Percentiles rank a stretch among this genome's conserved stretches.
These are phyloP conservation scores for Gyrodon lividus DNA, from an alignment of 768 basidiomycete genomes.

Conservation along the genomic window DNA sequence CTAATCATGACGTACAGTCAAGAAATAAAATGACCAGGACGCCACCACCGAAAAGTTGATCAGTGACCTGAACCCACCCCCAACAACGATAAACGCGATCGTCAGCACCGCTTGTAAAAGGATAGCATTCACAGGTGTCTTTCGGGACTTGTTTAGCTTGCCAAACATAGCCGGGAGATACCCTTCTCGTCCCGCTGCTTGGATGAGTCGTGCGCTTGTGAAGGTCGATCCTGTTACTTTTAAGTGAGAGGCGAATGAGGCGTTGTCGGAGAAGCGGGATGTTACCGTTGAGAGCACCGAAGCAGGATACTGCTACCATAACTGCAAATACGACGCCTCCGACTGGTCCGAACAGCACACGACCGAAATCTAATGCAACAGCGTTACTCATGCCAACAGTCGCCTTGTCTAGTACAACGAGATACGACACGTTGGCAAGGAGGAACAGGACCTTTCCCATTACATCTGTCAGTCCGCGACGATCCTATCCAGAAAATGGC, in stretches of 20 bases:
- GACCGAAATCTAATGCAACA: constrained; percentile 90
- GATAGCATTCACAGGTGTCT: constrained; percentile 89
- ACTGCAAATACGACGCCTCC: constrained; percentile 86
- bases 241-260: constrained; percentile 5
- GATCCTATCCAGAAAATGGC: constrained; percentile 18
- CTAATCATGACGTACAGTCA: constrained; percentile 60
- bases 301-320: constrained; percentile 92
- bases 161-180: constrained; percentile 87
- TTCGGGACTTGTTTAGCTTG: constrained; percentile 65
- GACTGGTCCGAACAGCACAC: constrained; percentile 78
- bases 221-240: constrained; percentile 56
- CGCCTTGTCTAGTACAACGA: constrained; percentile 83
- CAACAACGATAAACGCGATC: constrained; percentile 74
- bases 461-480: constrained; percentile 5
- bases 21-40: constrained; percentile 84
- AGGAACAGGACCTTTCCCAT: constrained; percentile 65
- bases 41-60: constrained; percentile 90
- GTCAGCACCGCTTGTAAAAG: constrained; percentile 75
- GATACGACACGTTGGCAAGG: constrained; percentile 85
- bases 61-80: constrained; percentile 85
- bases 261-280: constrained; percentile 3
- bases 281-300: constrained; percentile 88
- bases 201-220: constrained; percentile 82
- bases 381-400: constrained; percentile 81
- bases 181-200: constrained; percentile 83